A percentile compares a stretch with the other conserved stretches of the same genome.
Conservation (phyloP, 345 rosid genomes). For the Boechera retrofracta region DNA sequence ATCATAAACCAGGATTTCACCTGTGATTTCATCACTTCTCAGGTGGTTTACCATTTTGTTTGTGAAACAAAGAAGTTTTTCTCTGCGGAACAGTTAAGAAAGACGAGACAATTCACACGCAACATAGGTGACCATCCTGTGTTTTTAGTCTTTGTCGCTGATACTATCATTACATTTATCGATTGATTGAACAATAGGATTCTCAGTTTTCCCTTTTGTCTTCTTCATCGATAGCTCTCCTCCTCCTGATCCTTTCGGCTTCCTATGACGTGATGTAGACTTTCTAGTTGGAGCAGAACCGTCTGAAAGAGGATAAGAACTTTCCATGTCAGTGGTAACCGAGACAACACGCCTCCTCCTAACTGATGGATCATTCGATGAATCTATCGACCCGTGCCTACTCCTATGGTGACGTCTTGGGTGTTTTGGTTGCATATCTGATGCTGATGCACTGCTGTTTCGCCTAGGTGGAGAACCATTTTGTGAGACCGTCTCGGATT, state of each 20-base stretch:
- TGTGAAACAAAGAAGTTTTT: conserved; percentile 15
- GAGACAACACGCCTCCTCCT: conserved; percentile 37
- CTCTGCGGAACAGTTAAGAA: conserved; percentile 20
- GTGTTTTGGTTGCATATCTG: conserved; percentile 37
- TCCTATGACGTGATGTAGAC: conserved; percentile 42
- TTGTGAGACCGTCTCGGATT: conserved; percentile 30
- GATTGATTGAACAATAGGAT: conserved; percentile 4
- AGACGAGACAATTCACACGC: conserved; percentile 20
- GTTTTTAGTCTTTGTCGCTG: conserved; percentile 35
- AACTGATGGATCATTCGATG: conserved; percentile 43
- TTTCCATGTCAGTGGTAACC: conserved; percentile 17
- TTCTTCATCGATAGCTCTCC: conserved; percentile 42
- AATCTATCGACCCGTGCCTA: conserved; percentile 43
- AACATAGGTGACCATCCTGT: conserved; percentile 18
- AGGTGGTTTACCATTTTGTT: conserved; percentile 14
- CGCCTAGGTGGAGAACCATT: conserved; percentile 44
- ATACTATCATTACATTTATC: conserved; percentile 31
- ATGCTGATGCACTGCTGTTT: conserved; percentile 33
- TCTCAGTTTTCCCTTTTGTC: conserved; percentile 33
- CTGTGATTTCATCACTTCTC: conserved; percentile 5
- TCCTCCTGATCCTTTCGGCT: conserved; percentile 44
- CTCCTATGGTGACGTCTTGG: conserved; percentile 40
- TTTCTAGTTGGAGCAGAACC: conserved; percentile 24
- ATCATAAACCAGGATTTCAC: neutral
- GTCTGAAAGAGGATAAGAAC: conserved; percentile 33